Evolutionary conservation across 371 early-diverging fungal genomes (phyloP).

Genomic region (Actinomortierella wolfii): DNA sequence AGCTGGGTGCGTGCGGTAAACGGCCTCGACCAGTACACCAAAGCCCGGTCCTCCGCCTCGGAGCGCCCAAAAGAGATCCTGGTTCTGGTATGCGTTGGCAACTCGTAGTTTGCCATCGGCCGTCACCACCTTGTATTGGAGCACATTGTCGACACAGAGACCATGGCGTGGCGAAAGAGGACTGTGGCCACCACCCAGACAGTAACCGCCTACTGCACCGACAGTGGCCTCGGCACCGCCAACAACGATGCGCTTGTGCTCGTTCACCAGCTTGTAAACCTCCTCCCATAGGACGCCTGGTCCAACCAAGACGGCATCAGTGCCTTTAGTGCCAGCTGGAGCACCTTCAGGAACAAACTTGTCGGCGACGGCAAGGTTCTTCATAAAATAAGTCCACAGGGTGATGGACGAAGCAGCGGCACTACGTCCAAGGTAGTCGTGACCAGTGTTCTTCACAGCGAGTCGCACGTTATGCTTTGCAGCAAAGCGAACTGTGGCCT

Average conservation of each 20-base stretch:
- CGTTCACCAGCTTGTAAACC: background rate
- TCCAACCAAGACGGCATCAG: background rate
- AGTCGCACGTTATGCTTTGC: constrained; percentile 32
- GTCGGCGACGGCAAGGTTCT: constrained; percentile 20
- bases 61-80: constrained; percentile 14
- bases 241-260: background rate
- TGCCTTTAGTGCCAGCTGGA: background rate
- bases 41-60: constrained; percentile 13
- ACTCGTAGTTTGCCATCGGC: background rate
- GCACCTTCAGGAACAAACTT: constrained; percentile 16
- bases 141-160: constrained; percentile 1
- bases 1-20: constrained; percentile 1
- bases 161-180: constrained; percentile 4
- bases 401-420: constrained; percentile 39
- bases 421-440: constrained; percentile 45
- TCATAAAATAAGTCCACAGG: constrained; percentile 46
- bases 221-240: background rate
- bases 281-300: constrained; percentile 1
- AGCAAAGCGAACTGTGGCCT: constrained; percentile 38
- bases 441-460: constrained; percentile 50
- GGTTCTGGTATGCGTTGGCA: constrained; percentile 9
- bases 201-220: background rate
- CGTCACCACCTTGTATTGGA: constrained; percentile 2
- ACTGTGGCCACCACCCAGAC: constrained; percentile 4
- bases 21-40: constrained; percentile 10